Evolutionary conservation across 2,329 filamentous ascomycete genomes (phyloP).

Genomic region (Verticillium tricorpus): DNA sequence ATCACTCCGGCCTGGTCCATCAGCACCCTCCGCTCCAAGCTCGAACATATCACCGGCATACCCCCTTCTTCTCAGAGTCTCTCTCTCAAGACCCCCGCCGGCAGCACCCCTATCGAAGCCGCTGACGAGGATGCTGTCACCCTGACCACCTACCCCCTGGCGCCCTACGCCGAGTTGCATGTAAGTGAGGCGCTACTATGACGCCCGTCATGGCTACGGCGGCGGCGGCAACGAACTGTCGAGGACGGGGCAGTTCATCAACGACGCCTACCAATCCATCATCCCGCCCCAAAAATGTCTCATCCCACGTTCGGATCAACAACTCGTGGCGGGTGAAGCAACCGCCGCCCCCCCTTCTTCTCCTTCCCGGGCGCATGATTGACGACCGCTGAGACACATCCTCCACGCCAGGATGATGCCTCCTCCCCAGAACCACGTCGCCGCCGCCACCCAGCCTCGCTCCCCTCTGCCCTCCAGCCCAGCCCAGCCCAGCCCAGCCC

Average conservation of each 20-base stretch:
- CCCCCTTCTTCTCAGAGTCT: slow-evolving; percentile 76
- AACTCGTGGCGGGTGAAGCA: not conserved
- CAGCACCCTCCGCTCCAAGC: slow-evolving; percentile 74
- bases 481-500: not conserved
- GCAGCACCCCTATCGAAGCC: slow-evolving; percentile 61
- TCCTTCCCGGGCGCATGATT: not conserved
- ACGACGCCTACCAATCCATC: slow-evolving; percentile 11
- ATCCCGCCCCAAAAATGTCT: slow-evolving; percentile 12
- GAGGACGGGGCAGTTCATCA: slow-evolving; percentile 11
- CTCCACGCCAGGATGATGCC: not conserved
- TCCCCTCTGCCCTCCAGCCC: not conserved
- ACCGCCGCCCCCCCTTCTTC: not conserved
- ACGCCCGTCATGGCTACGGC: not conserved
- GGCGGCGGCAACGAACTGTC: not conserved
- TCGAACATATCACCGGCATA: slow-evolving; percentile 90
- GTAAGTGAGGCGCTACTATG: slow-evolving; percentile 48
- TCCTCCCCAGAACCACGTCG: not conserved
- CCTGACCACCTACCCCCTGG: slow-evolving; percentile 62
- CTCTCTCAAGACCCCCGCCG: slow-evolving; percentile 59
- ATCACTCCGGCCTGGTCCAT: slow-evolving; percentile 92
- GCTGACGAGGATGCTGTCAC: slow-evolving; percentile 67
- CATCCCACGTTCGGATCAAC: slow-evolving; percentile 1
- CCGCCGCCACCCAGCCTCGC: not conserved
- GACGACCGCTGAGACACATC: not conserved
- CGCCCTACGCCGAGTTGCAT: slow-evolving; percentile 72